Conservation (phyloP, 208 protist genomes). For the Leishmania lainsoni region DNA sequence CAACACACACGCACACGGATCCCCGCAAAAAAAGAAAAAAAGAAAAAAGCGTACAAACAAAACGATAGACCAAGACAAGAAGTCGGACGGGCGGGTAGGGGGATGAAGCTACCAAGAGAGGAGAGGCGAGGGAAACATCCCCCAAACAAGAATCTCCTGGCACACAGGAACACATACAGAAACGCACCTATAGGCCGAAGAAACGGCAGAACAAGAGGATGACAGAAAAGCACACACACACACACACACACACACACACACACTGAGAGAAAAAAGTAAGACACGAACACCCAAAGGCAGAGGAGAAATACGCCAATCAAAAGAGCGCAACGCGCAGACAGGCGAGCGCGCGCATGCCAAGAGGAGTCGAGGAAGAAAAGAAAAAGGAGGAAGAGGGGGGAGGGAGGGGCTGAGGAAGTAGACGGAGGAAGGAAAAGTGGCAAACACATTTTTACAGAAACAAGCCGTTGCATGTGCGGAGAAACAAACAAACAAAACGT, state of each 20-base stretch:
- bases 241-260: background rate
- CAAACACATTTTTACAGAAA: background rate
- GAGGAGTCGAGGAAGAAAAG: background rate
- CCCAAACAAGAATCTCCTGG: no score
- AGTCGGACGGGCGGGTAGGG: no score
- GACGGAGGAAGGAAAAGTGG: background rate
- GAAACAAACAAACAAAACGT: background rate
- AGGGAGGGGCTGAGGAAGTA: background rate
- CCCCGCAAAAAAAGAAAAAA: background rate
- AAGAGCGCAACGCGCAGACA: background rate
- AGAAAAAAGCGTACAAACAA: slow-evolving; percentile 4
- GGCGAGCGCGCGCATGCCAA: background rate
- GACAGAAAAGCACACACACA: background rate
- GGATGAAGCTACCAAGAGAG: no score
- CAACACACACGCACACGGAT: background rate
- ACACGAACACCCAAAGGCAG: background rate
- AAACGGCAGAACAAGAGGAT: background rate
- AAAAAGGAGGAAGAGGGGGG: background rate
- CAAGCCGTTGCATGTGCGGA: background rate
- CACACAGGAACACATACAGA: background rate
- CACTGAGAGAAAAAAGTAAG: background rate
- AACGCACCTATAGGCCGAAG: background rate
- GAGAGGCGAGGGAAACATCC: no score
- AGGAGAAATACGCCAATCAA: background rate
- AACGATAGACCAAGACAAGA: background rate